phyloP scores from a whole-genome alignment of 306 rosid genomes.

The Echinosophora koreensis region DNA sequence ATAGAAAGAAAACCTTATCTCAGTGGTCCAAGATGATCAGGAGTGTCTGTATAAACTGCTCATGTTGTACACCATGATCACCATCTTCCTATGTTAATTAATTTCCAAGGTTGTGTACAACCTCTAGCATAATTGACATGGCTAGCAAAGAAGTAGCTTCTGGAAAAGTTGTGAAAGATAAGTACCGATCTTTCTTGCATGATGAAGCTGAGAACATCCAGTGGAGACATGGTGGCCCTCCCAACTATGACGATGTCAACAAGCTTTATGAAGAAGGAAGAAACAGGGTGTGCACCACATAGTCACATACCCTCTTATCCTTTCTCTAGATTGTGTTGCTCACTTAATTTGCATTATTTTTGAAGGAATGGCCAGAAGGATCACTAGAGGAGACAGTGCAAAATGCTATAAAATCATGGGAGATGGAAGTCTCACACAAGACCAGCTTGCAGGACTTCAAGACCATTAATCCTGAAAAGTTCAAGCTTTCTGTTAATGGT shows the following conservation, averaged over 20 bases:
- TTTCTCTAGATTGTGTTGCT: background rate
- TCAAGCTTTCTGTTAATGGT: slow-evolving; percentile 54
- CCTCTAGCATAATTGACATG: slow-evolving; percentile 23
- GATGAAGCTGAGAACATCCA: slow-evolving; percentile 49
- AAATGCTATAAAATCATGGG: slow-evolving; percentile 58
- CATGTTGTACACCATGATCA: background rate
- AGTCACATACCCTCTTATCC: slow-evolving; percentile 22
- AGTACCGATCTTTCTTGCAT: slow-evolving; percentile 65
- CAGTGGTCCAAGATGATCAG: no score
- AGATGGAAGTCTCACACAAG: slow-evolving; percentile 54
- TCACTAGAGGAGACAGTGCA: slow-evolving; percentile 76
- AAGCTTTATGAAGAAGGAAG: slow-evolving; percentile 74
- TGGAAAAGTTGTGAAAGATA: slow-evolving; percentile 46
- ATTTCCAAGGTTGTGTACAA: slow-evolving; percentile 10
- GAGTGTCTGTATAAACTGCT: no score
- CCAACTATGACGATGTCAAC: slow-evolving; percentile 63
- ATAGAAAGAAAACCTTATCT: no score
- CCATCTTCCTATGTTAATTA: slow-evolving; percentile 5
- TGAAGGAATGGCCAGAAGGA: slow-evolving; percentile 70
- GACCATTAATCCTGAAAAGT: slow-evolving; percentile 49
- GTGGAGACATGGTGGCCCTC: slow-evolving; percentile 86
- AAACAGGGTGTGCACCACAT: slow-evolving; percentile 59
- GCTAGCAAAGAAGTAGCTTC: slow-evolving; percentile 38
- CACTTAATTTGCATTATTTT: background rate
- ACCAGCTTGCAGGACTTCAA: slow-evolving; percentile 46